A percentile compares a stretch with the other conserved stretches of the same genome.
Evolutionary conservation across 2,329 filamentous ascomycete species (phyloP).

Genomic region (Colletotrichum sp.): DNA sequence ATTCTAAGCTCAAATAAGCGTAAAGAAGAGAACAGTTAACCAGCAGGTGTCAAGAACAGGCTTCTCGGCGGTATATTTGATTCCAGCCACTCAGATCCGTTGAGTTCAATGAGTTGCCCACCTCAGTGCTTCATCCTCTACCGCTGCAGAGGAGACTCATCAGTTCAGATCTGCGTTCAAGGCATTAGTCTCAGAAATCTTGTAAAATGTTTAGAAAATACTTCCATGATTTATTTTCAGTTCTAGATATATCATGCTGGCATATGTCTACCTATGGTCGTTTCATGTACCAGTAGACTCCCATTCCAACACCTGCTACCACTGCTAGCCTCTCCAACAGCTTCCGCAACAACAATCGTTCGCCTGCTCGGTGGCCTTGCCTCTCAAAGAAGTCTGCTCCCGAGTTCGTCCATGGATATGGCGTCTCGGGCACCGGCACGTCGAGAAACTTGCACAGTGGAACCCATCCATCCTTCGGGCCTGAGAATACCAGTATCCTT

Average conservation of each 20-base stretch:
- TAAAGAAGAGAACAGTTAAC: neutral
- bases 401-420: neutral
- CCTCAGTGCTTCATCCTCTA: neutral
- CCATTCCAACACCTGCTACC: neutral
- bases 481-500: neutral
- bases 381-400: neutral
- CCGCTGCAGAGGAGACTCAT: rapidly evolving
- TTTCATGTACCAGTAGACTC: neutral
- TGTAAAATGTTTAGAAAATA: rapidly evolving
- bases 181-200: rapidly evolving
- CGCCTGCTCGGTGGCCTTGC: neutral
- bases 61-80: neutral
- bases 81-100: neutral
- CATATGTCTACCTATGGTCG: neutral
- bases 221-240: neutral
- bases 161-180: rapidly evolving
- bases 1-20: neutral
- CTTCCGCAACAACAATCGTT: neutral
- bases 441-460: neutral
- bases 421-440: neutral
- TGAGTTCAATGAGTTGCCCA: neutral
- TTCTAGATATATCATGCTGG: neutral
- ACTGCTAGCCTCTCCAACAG: neutral
- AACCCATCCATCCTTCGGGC: neutral
- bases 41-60: neutral